phyloP scores from a whole-genome alignment of 2,329 filamentous ascomycete genomes.

The Epichloe typhina region DNA sequence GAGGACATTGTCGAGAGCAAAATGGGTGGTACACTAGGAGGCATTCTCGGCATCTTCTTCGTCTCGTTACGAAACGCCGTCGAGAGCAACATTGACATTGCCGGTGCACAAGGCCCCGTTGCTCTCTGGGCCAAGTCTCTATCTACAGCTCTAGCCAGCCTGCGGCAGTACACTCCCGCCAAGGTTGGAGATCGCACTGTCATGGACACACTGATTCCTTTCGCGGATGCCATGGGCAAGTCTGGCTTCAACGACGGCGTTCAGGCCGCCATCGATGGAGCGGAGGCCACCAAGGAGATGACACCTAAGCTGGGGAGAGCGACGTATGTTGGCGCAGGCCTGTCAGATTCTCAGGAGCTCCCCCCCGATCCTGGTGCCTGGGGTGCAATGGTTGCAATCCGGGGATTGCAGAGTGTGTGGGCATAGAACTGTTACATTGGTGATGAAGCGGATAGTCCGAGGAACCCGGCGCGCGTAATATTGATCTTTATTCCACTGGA shows the following conservation, averaged over 20 bases:
- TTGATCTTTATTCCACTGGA: background rate
- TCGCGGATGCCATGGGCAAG: slow-evolving; percentile 32
- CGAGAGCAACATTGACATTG: slow-evolving; percentile 21
- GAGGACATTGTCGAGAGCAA: slow-evolving; percentile 42
- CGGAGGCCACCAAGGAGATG: slow-evolving; percentile 51
- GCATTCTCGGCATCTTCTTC: slow-evolving; percentile 41
- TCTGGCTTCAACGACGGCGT: slow-evolving; percentile 43
- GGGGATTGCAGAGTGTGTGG: slow-evolving; percentile 21
- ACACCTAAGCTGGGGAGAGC: slow-evolving; percentile 52
- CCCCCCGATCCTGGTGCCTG: slow-evolving; percentile 60
- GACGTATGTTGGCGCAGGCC: slow-evolving; percentile 49
- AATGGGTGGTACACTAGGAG: slow-evolving; percentile 41
- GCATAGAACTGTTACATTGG: background rate
- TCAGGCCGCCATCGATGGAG: slow-evolving; percentile 43
- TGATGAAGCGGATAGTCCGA: background rate
- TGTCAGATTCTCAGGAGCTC: slow-evolving; percentile 31
- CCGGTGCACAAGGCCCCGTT: slow-evolving; percentile 17
- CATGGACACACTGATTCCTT: slow-evolving; percentile 44
- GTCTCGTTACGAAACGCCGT: slow-evolving; percentile 32
- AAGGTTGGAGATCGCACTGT: slow-evolving; percentile 43
- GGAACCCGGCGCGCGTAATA: background rate
- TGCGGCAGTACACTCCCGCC: slow-evolving; percentile 40
- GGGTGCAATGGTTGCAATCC: slow-evolving; percentile 47
- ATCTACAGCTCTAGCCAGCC: slow-evolving; percentile 28
- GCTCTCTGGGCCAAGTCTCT: slow-evolving; percentile 32